Base-by-base conservation (phyloP, 2,329 filamentous ascomycete genomes). In the Colletotrichum liaoningense region DNA sequence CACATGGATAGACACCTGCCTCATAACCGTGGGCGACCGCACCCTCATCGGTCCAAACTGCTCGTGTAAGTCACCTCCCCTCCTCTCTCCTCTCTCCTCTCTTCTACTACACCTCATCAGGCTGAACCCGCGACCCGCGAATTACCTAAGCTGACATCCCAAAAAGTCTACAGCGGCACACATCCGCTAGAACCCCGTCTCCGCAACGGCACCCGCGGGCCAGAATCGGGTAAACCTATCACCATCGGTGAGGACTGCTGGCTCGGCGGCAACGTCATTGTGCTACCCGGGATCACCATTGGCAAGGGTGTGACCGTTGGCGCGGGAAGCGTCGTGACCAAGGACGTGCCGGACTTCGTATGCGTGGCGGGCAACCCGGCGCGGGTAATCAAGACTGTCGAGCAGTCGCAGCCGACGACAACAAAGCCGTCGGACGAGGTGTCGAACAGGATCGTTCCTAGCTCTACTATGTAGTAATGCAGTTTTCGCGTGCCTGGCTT, bases 281-380 rank as follows among this genome's bases (percentile, higher is more conserved):
- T 97, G 22, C 84, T 95, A 56, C 91, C 94, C 0, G 95, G 95
- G 0, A 91, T 97, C 28, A 95, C 89, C 1, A 93, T 97, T 75
- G 95, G 95, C 0, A 87, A 88, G 67, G 94, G 95, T 0, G 87
- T 86, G 5, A 93, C 92, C 0, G 88, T 97, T 73, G 95, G 94
- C 1, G 95, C 95, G 1, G 94, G 93, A 1, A 94, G 92, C 79
- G 93, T 97, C 4, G 94, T 97, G 28, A 97, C 94, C 2, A 97
- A 93, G 83, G 86, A 93, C 80, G 88, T 94, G n/a, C 87, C 90
- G 5, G 87, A 89, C 8, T 91, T 90, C 75, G 87, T 87, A 9
- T 86, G 92, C 14, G 91, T 91, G 1, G 92, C 86, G 22, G 93
- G 93, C 0, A 94, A 93, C 77, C 93, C 93, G 49, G 92, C 92